These are phyloP conservation scores for Phaffia australis DNA, from an alignment of 768 basidiomycete genomes.

Conservation along the genomic window DNA sequence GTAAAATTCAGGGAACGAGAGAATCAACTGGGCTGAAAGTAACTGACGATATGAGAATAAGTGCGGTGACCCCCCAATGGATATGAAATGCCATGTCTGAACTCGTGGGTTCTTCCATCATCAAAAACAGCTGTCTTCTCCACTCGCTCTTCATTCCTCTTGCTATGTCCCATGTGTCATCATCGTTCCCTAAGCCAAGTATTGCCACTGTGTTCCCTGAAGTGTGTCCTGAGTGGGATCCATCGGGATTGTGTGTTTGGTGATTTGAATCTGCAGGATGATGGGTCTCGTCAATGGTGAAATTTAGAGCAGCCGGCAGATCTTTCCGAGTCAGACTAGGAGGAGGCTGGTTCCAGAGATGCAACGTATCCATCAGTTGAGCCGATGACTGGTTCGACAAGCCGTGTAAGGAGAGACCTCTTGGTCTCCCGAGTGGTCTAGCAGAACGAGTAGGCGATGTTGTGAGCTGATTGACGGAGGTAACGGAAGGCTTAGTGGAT, in stretches of 20 bases:
- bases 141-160: slow-evolving; percentile 11
- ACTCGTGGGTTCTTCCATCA: slow-evolving; percentile 22
- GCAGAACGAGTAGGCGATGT: background rate
- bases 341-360: slow-evolving; percentile 3
- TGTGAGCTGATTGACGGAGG: background rate
- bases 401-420: background rate
- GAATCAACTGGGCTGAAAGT: background rate
- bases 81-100: slow-evolving; percentile 3
- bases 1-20: background rate
- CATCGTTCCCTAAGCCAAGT: slow-evolving; percentile 17
- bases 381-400: slow-evolving; percentile 9
- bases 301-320: slow-evolving; percentile 6
- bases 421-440: background rate
- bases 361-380: background rate
- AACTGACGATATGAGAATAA: slow-evolving; percentile 20
- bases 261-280: background rate
- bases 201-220: background rate
- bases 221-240: background rate
- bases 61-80: slow-evolving; percentile 17
- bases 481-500: background rate
- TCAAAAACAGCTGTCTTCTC: slow-evolving; percentile 16
- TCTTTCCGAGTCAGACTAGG: background rate
- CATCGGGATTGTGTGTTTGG: background rate
- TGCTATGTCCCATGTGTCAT: slow-evolving; percentile 21
- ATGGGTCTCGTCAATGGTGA: slow-evolving; percentile 15